Base-by-base conservation (phyloP, 805 yeast species). In the Kazachstania africana region DNA sequence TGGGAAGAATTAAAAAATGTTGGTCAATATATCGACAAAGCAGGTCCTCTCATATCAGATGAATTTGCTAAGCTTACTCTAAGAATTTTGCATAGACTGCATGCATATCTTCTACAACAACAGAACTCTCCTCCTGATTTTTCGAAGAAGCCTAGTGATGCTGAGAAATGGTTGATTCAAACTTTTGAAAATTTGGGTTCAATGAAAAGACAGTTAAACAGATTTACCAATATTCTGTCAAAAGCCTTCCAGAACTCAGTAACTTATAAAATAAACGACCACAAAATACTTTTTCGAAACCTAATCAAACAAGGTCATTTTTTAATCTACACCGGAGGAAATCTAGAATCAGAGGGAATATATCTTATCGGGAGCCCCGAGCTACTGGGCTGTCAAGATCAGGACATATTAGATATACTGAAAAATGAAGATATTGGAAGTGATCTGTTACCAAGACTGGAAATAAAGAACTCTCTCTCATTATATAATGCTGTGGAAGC, bases 21-120 rank as follows among this genome's bases (percentile, higher is more conserved):
- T 22, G 95, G 96, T 10, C 71, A 68, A 38, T 77, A 69, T 43
- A 68, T 91, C 18, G 85, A 80, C 26, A 80, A 83, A 5, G 88
- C 93, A 18, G 83, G 91, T 25, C 69, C 73, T 5, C 75, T 78
- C 12, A 75, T 88, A 32, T 91, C 95, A 0, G 78, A 77, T 40
- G 84, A 78, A 44, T 78, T 87, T 35, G 78, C 44, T 28, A 65
- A 60, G 4, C 57, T 91, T 27, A 72, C 84, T 0, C 62, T 77
- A 14, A 73, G 80, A 41, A 62, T 91, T 36, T 66, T 78, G 6
- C 74, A 73, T 15, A 65, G 94, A 37, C 56, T 91, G 26, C 68
- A 73, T 35, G 67, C 75, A 2, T 87, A 80, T 54, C 65, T 83
- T 47, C 74, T 72, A 35, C 70, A 75, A 36, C 95, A 85, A 48